Evolutionary conservation across 345 rosid species (phyloP).

Genomic region (Salix koriyanagi): DNA sequence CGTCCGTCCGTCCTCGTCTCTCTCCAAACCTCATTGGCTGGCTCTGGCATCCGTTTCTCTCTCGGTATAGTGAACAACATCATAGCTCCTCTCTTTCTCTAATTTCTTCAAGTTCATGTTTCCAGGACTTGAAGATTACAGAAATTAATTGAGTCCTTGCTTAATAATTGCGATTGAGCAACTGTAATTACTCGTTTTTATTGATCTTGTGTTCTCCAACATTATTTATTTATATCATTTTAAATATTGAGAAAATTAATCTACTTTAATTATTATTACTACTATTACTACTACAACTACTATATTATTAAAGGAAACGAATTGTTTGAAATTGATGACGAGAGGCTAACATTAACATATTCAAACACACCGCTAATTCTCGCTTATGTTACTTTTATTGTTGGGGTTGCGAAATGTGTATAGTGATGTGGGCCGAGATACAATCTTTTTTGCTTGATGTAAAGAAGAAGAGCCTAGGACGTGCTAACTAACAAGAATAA

Average conservation of each 20-base stretch:
- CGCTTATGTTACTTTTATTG: not conserved
- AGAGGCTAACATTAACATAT: not conserved
- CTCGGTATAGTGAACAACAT: not conserved
- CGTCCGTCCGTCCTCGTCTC: not conserved
- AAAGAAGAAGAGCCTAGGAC: not conserved
- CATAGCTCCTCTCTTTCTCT: not conserved
- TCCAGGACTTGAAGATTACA: not conserved
- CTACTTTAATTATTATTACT: not conserved
- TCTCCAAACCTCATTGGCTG: not conserved
- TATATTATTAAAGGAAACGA: not conserved
- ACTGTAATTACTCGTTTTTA: not conserved
- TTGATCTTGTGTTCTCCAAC: not conserved
- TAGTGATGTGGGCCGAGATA: not conserved
- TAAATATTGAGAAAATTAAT: not conserved
- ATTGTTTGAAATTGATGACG: not conserved
- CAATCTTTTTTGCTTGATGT: not conserved
- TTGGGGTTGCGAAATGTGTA: not conserved
- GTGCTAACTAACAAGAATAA: not conserved
- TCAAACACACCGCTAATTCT: not conserved
- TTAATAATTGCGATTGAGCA: not conserved
- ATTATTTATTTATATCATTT: not conserved
- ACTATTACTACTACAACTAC: too few relatives aligned
- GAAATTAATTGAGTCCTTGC: not conserved
- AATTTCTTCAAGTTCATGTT: not conserved
- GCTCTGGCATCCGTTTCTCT: not conserved